A percentile compares a stretch with the other conserved stretches of the same genome.
Conservation (phyloP, 148 eudicot species). For the Rhododendron kiyosumense region DNA sequence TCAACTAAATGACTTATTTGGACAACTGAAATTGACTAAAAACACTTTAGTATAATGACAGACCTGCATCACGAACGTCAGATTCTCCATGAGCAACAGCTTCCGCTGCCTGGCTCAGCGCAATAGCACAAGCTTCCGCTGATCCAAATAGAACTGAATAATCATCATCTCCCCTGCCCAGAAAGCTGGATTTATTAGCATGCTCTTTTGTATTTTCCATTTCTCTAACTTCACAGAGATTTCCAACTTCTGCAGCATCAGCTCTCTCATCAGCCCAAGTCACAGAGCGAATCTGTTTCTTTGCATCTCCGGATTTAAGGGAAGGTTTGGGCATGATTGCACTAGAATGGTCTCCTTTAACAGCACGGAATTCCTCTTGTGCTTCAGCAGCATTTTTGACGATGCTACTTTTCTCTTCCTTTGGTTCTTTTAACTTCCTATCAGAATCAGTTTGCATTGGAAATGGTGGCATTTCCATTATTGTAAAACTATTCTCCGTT, state of each 20-base stretch:
- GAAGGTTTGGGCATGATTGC: constrained; percentile 38
- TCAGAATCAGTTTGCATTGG: constrained; percentile 9
- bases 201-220: constrained; percentile 21
- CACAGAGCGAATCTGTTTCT: constrained; percentile 54
- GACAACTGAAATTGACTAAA: constrained; percentile 8
- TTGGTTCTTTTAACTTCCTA: constrained; percentile 11
- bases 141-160: constrained; percentile 53
- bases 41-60: not conserved
- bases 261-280: constrained; percentile 80
- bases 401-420: constrained; percentile 6
- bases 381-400: not conserved
- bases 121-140: constrained; percentile 82
- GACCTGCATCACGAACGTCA: constrained; percentile 70
- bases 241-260: constrained; percentile 25
- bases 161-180: constrained; percentile 22
- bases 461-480: constrained; percentile 19
- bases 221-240: constrained; percentile 48
- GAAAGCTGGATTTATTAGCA: constrained; percentile 10
- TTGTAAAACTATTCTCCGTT: constrained; percentile 14
- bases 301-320: constrained; percentile 47
- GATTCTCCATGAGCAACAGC: constrained; percentile 66
- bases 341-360: constrained; percentile 23
- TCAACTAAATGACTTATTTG: not conserved
- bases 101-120: constrained; percentile 79
- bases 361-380: not conserved